phyloP scores from a whole-genome alignment of 441 rosid genomes.

The Manihot esculenta region DNA sequence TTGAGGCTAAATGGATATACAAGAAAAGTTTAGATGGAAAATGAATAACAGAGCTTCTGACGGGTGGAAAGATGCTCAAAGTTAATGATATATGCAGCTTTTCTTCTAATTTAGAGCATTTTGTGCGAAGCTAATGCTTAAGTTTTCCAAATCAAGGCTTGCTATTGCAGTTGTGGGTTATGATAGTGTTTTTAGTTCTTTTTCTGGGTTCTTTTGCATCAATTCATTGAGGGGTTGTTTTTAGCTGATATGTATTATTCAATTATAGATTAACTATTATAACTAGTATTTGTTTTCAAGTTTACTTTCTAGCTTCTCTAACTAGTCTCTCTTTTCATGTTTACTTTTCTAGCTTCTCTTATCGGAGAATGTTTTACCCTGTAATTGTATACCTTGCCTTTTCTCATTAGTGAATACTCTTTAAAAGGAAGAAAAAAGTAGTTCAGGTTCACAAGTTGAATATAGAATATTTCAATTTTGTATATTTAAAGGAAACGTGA shows the following conservation, averaged over 20 bases:
- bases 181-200: background rate
- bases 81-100: background rate
- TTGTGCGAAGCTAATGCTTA: background rate
- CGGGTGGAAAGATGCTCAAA: background rate
- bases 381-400: background rate
- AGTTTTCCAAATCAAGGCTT: background rate
- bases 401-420: background rate
- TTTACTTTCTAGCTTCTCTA: too few species aligned
- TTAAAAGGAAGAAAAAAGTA: background rate
- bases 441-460: constrained; percentile 2
- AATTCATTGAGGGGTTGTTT: background rate
- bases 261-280: background rate
- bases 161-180: background rate
- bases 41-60: background rate
- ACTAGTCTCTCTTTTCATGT: too few species aligned
- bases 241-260: background rate
- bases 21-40: background rate
- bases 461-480: too few species aligned
- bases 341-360: background rate
- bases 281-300: too few species aligned
- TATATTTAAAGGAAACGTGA: too few species aligned
- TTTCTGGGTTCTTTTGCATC: background rate
- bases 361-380: background rate
- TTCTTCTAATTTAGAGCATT: background rate
- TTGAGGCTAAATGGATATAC: background rate